phyloP scores from a whole-genome alignment of 495 filamentous ascomycete genomes.

The Aspergillus diversus region DNA sequence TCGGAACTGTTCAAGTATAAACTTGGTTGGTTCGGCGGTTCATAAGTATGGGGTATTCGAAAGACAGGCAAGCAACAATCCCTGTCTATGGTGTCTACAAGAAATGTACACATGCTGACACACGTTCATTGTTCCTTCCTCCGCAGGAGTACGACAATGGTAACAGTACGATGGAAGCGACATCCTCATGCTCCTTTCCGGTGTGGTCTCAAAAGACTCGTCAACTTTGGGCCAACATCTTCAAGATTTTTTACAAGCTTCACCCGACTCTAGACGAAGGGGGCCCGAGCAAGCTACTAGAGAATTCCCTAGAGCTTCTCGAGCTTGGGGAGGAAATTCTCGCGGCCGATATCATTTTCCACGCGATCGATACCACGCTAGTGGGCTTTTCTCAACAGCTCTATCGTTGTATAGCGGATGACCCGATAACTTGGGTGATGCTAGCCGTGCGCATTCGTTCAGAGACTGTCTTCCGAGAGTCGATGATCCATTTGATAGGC shows the following conservation, averaged over 20 bases:
- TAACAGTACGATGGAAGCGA: background rate
- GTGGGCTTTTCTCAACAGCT: slow-evolving; percentile 42
- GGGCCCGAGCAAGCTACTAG: slow-evolving; percentile 28
- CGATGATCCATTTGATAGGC: slow-evolving; percentile 51
- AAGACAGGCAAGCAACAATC: slow-evolving; percentile 12
- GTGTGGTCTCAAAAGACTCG: slow-evolving; percentile 19
- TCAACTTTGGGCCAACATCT: slow-evolving; percentile 19
- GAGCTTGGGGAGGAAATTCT: slow-evolving; percentile 46
- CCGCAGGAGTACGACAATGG: too few relatives aligned
- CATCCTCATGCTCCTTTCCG: slow-evolving; percentile 1
- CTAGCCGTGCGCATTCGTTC: slow-evolving; percentile 45
- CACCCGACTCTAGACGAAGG: slow-evolving; percentile 32
- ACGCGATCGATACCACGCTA: slow-evolving; percentile 44
- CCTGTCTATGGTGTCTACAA: too few relatives aligned
- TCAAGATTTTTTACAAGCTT: slow-evolving; percentile 42
- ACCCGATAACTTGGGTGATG: slow-evolving; percentile 45
- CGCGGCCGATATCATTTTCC: slow-evolving; percentile 35
- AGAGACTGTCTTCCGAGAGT: slow-evolving; percentile 48
- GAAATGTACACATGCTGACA: too few relatives aligned
- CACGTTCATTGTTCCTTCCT: too few relatives aligned
- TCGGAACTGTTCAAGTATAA: slow-evolving; percentile 4
- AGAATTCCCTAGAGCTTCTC: slow-evolving; percentile 35
- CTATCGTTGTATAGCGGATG: slow-evolving; percentile 38
- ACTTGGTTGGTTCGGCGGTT: slow-evolving; percentile 12
- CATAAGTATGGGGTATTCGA: slow-evolving; percentile 22